Conservation (phyloP, 306 rosid genomes). For the Spatholobus suberectus region DNA sequence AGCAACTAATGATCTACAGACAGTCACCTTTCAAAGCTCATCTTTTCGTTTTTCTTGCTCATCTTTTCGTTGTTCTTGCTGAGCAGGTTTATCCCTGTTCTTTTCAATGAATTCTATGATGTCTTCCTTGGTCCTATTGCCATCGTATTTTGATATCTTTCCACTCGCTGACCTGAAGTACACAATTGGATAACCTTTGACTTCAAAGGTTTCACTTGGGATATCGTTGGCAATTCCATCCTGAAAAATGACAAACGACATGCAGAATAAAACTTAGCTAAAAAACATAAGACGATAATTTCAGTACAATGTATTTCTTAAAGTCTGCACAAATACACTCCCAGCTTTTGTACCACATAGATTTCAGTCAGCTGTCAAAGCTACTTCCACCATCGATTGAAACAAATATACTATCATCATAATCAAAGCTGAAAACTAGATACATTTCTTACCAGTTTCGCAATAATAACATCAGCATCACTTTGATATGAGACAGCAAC, state of each 20-base stretch:
- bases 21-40: conserved; percentile 77
- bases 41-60: conserved; percentile 25
- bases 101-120: conserved; percentile 75
- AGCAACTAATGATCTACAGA: not conserved
- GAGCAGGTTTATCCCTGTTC: conserved; percentile 58
- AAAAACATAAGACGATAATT: not conserved
- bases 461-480: conserved; percentile 73
- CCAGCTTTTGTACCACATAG: not conserved
- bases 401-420: not conserved
- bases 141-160: conserved; percentile 57
- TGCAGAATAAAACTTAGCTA: not conserved
- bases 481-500: conserved; percentile 74
- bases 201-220: conserved; percentile 61
- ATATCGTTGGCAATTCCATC: conserved; percentile 88
- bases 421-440: not conserved
- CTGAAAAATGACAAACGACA: conserved; percentile 46
- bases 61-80: conserved; percentile 55
- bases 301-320: not conserved
- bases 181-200: conserved; percentile 81
- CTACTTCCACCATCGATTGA: not conserved
- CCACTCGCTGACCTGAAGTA: conserved; percentile 82
- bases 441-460: conserved; percentile 72
- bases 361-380: conserved; percentile 11
- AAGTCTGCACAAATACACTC: not conserved
- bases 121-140: conserved; percentile 76